Evolutionary conservation across 2,329 filamentous ascomycete genomes (phyloP).

Genomic region (Colletotrichum navitas): DNA sequence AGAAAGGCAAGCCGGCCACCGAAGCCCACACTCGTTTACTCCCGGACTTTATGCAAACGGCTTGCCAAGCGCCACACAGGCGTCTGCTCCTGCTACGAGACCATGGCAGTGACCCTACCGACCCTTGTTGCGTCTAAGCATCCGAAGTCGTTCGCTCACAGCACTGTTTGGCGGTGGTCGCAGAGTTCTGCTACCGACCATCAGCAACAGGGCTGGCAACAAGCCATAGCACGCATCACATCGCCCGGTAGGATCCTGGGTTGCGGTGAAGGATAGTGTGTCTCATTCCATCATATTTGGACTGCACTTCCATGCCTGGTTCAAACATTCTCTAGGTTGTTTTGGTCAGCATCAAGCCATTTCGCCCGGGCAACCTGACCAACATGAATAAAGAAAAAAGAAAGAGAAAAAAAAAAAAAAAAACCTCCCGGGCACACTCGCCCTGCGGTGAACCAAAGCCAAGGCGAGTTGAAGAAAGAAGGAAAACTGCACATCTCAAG

Average conservation of each 20-base stretch:
- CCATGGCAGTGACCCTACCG: constrained; percentile 33
- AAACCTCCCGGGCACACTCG: constrained; percentile 1
- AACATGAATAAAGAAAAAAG: neutral
- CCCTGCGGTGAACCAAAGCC: constrained; percentile 14
- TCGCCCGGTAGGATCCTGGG: constrained; percentile 1
- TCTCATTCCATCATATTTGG: constrained; percentile 40
- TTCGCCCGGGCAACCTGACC: neutral
- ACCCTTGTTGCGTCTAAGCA: constrained; percentile 19
- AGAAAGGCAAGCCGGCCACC: constrained; percentile 42
- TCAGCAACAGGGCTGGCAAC: constrained; percentile 6
- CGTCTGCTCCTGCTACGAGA: constrained; percentile 10
- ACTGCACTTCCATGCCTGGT: constrained; percentile 29
- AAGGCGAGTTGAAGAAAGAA: constrained; percentile 6
- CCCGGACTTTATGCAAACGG: constrained; percentile 51
- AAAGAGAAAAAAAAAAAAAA: neutral
- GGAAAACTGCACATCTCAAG: constrained; percentile 23
- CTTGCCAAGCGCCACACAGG: constrained; percentile 40
- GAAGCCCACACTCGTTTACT: constrained; percentile 42
- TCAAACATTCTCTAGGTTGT: constrained; percentile 18
- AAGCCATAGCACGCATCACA: constrained; percentile 23
- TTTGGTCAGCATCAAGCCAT: constrained; percentile 13
- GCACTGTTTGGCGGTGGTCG: constrained; percentile 24
- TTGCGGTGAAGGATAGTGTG: constrained; percentile 25
- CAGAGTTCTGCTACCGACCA: constrained; percentile 25
- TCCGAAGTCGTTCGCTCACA: constrained; percentile 24